phyloP scores from a whole-genome alignment of 306 rosid species.

The Begonia masoniana region DNA sequence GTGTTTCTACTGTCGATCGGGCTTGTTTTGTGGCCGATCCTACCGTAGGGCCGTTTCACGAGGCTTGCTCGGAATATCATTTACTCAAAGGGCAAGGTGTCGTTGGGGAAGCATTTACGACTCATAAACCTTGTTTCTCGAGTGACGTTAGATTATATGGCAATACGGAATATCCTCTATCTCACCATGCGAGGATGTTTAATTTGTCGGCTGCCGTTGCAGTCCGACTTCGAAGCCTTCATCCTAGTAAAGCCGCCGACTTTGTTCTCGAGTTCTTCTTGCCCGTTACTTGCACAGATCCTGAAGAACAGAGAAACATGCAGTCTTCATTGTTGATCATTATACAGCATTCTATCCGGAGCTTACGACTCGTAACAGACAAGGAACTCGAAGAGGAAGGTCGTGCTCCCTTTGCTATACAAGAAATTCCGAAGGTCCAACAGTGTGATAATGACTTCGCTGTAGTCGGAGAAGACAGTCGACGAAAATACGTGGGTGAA shows the following conservation, averaged over 20 bases:
- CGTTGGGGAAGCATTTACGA: slow-evolving; percentile 41
- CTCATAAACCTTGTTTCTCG: slow-evolving; percentile 37
- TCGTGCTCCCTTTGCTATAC: slow-evolving; percentile 22
- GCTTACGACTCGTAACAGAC: slow-evolving; percentile 25
- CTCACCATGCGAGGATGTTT: slow-evolving; percentile 38
- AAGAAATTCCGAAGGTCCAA: slow-evolving; percentile 49
- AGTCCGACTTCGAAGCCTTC: slow-evolving; percentile 34
- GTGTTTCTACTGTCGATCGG: slow-evolving; percentile 36
- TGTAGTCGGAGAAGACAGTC: slow-evolving; percentile 33
- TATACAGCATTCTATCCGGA: slow-evolving; percentile 38
- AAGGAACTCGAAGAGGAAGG: slow-evolving; percentile 22
- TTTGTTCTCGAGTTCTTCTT: slow-evolving; percentile 53
- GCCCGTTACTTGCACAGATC: slow-evolving; percentile 32
- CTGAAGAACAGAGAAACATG: slow-evolving; percentile 32
- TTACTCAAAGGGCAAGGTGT: slow-evolving; percentile 46
- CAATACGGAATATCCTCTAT: slow-evolving; percentile 44
- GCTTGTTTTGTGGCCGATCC: slow-evolving; percentile 33
- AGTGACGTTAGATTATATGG: slow-evolving; percentile 35
- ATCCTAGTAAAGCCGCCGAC: slow-evolving; percentile 26
- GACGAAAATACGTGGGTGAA: slow-evolving; percentile 29
- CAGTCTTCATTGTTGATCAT: slow-evolving; percentile 30
- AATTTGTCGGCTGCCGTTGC: slow-evolving; percentile 52
- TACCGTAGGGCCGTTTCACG: slow-evolving; percentile 24
- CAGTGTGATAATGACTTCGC: slow-evolving; percentile 36
- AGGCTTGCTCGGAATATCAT: slow-evolving; percentile 38